phyloP scores from a whole-genome alignment of 2,329 filamentous ascomycete species.

The Colletotrichum australisinense region DNA sequence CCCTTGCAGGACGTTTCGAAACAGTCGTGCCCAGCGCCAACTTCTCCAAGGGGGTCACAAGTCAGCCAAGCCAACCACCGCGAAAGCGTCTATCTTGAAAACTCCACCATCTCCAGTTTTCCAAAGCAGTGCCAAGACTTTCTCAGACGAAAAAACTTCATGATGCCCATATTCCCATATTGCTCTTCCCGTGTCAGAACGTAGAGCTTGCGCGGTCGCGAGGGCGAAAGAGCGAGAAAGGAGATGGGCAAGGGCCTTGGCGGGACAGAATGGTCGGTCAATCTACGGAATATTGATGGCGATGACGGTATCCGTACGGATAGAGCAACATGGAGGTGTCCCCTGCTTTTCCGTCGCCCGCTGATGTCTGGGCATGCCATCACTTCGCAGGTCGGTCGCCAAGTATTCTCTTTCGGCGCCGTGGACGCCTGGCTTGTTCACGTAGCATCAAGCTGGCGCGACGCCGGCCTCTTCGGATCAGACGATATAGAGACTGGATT shows the following conservation, averaged over 20 bases:
- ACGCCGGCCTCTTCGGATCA: background rate
- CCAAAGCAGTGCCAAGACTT: slow-evolving; percentile 29
- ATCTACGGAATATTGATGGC: background rate
- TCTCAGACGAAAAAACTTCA: slow-evolving; percentile 21
- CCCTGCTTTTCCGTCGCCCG: background rate
- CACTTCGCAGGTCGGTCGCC: background rate
- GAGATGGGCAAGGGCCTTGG: slow-evolving; percentile 14
- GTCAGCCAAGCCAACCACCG: slow-evolving; percentile 25
- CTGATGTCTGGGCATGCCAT: background rate
- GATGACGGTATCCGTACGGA: background rate
- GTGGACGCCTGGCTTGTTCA: background rate
- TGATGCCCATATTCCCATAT: slow-evolving; percentile 2
- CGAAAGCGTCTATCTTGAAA: background rate
- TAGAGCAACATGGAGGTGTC: background rate
- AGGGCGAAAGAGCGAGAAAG: background rate
- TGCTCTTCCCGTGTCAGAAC: background rate
- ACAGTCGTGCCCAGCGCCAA: slow-evolving; percentile 1
- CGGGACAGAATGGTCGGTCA: background rate
- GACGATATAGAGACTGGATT: background rate
- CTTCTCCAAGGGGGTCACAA: background rate
- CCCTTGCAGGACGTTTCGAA: slow-evolving; percentile 32
- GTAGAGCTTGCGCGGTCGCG: background rate
- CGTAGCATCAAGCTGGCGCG: background rate
- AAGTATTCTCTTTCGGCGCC: background rate
- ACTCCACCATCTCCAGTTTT: slow-evolving; percentile 28